Percentiles rank a stretch among this genome's conserved stretches.
phyloP scores from a whole-genome alignment of 1,139 yeast genomes.

The Debaryomyces nepalensis region DNA sequence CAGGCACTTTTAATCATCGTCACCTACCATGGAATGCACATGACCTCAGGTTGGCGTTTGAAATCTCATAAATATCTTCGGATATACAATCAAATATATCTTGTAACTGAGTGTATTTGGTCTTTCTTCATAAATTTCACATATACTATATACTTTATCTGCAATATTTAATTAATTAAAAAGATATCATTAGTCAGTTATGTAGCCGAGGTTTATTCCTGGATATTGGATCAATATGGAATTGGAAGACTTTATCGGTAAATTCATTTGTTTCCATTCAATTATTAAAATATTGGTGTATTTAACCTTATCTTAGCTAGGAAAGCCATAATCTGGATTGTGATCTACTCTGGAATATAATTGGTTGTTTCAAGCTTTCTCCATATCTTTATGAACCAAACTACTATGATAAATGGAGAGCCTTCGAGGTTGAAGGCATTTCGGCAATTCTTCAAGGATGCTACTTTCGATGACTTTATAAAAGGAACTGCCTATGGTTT shows the following conservation, averaged over 20 bases:
- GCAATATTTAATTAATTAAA: conserved; percentile 7
- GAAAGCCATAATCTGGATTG: too few relatives aligned
- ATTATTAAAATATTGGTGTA: too few relatives aligned
- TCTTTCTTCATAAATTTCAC: conserved; percentile 5
- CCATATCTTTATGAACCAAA: conserved; percentile 1
- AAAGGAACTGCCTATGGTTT: conserved; percentile 30
- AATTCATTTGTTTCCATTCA: too few relatives aligned
- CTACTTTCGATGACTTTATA: conserved; percentile 16
- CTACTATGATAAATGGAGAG: not conserved
- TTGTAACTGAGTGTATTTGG: conserved; percentile 1
- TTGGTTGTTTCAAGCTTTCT: too few relatives aligned
- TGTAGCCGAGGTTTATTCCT: too few relatives aligned
- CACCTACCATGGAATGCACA: not conserved
- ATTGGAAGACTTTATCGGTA: too few relatives aligned
- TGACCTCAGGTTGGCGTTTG: not conserved
- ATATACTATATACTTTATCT: conserved; percentile 4
- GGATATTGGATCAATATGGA: too few relatives aligned
- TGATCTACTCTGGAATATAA: too few relatives aligned
- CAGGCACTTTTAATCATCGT: conserved; percentile 4
- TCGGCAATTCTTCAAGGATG: conserved; percentile 5
- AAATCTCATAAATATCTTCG: conserved; percentile 7
- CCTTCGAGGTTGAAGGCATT: not conserved
- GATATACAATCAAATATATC: conserved; percentile 6
- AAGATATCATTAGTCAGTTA: too few relatives aligned
- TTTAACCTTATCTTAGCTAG: too few relatives aligned